Base-by-base conservation (phyloP, 2,329 filamentous ascomycete genomes). In the Diaporthe helianthi region DNA sequence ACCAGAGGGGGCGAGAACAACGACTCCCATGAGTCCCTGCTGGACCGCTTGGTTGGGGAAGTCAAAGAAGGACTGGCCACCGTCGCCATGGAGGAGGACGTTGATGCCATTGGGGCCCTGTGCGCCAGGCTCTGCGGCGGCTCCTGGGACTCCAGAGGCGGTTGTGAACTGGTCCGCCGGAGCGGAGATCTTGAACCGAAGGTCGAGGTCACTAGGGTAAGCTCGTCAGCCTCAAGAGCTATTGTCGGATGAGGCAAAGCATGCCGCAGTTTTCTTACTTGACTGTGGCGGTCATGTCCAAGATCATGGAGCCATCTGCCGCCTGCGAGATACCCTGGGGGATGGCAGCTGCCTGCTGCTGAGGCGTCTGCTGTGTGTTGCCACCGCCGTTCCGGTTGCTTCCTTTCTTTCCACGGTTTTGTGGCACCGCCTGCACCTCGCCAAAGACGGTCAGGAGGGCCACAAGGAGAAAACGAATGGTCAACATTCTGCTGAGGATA, bases 31-130 rank as follows among this genome's bases (percentile, higher is more conserved):
- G 38, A 85, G 81, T 71, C 83, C 83, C 63, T 78, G 75, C 67
- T 84, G 83, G 13, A 87, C 83, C 22, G 80, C 82, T 73, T 87
- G 83, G 76, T 87, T 87, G 44, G 85, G 85, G 77, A 87, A 86
- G 74, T 86, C 84, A 76, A 86, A 85, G 80, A 87, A 87, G 15
- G 84, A 86, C 73, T 87, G 84, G 8, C 87, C 87, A 51, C 87
- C 86, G 74, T 89, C 87, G 53, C 71, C 86, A 75, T 89, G 87
- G 4, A 89, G 81, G 44, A 89, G 82, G 17, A 89, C 83, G 73
- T 89, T 89, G 8, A 87, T 79, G 61, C 85, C 85, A 36, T 86
- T 77, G 8, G 77, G 72, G 6, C 83, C 82, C 0, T 74, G 67
- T 2, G 77, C 74, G 26, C 75, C 74, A 24, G 79, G 73, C 1